Conservation (phyloP, 176 grass and related monocot genomes). For the Carex myosuroides region DNA sequence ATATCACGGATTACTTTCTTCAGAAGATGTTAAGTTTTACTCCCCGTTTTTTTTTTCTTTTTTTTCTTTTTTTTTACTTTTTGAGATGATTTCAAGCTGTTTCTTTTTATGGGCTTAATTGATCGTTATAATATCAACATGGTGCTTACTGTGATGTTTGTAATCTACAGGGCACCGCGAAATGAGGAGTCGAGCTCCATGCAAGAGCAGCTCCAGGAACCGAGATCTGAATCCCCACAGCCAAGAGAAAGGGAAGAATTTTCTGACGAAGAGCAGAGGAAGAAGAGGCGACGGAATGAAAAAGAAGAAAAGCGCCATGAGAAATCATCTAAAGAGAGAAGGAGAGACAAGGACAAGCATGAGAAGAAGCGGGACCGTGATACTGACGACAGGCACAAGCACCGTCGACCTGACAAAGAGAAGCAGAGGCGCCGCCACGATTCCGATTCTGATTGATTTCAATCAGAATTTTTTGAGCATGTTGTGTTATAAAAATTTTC, state of each 20-base stretch:
- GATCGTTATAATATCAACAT: slow-evolving; percentile 1
- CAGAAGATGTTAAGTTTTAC: not conserved
- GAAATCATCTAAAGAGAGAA: slow-evolving; percentile 30
- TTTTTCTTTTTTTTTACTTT: not conserved
- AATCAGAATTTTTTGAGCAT: not conserved
- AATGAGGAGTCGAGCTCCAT: slow-evolving; percentile 40
- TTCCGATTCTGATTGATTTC: slow-evolving; percentile 40
- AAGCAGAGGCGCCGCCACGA: slow-evolving; percentile 66
- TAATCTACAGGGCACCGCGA: slow-evolving; percentile 41
- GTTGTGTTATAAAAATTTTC: not conserved
- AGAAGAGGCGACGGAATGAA: slow-evolving; percentile 39
- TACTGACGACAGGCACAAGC: slow-evolving; percentile 33
- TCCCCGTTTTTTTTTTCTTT: not conserved
- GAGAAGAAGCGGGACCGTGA: slow-evolving; percentile 41
- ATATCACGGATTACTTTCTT: not conserved
- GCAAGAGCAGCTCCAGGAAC: slow-evolving; percentile 33
- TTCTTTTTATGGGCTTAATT: not conserved
- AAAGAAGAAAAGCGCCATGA: slow-evolving; percentile 35
- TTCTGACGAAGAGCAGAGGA: slow-evolving; percentile 36
- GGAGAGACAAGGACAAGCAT: slow-evolving; percentile 45
- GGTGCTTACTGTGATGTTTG: not conserved
- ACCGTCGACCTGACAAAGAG: slow-evolving; percentile 35
- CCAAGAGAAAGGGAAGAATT: slow-evolving; percentile 37
- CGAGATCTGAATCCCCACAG: slow-evolving; percentile 16
- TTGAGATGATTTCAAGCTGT: not conserved